A percentile compares a stretch with the other conserved stretches of the same genome.
phyloP scores from a whole-genome alignment of 2,329 filamentous ascomycete species.

The Fusarium pseudograminearum region DNA sequence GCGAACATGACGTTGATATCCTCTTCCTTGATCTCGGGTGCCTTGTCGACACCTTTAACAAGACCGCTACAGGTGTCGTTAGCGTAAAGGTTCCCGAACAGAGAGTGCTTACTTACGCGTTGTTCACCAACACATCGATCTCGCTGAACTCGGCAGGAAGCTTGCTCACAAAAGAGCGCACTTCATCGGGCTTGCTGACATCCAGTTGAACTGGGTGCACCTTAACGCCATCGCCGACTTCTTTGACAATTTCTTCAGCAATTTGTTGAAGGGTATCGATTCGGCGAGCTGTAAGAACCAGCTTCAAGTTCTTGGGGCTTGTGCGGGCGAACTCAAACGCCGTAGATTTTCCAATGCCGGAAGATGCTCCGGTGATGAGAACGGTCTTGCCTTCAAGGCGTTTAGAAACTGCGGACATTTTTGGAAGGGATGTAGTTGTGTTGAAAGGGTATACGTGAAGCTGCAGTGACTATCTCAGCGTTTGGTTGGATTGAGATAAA shows the following conservation, averaged over 20 bases:
- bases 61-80: conserved; percentile 70
- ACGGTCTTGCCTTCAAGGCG: conserved; percentile 94
- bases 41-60: conserved; percentile 87
- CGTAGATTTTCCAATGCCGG: conserved; percentile 84
- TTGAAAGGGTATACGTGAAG: background rate
- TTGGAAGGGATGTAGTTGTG: conserved; percentile 31
- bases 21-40: conserved; percentile 83
- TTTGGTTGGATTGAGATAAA: background rate
- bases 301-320: conserved; percentile 79
- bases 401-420: conserved; percentile 74
- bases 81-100: fast-evolving
- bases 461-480: fast-evolving
- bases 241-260: conserved; percentile 78
- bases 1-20: conserved; percentile 90
- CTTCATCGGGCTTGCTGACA: conserved; percentile 81
- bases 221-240: conserved; percentile 83
- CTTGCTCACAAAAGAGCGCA: conserved; percentile 76
- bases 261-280: conserved; percentile 81
- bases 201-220: conserved; percentile 87
- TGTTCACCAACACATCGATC: conserved; percentile 92
- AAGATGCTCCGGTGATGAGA: conserved; percentile 90
- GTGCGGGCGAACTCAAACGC: conserved; percentile 94
- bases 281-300: conserved; percentile 88
- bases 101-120: conserved; percentile 73
- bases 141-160: conserved; percentile 85